A percentile compares a stretch with the other conserved stretches of the same genome.
phyloP scores from a whole-genome alignment of 441 rosid species.

The Bruguiera hainesii region DNA sequence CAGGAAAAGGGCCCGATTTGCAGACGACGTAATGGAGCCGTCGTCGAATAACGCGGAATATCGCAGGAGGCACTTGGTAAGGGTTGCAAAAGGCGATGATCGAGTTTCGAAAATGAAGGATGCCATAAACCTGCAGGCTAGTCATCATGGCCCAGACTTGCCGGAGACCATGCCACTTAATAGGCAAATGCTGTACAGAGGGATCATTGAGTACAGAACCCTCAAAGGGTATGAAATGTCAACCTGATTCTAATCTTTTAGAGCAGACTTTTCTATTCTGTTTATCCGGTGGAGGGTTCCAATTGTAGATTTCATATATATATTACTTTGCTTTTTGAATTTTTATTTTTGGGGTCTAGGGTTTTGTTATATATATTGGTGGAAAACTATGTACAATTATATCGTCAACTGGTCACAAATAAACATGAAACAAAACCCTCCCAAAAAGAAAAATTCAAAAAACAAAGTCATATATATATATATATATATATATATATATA shows the following conservation, averaged over 20 bases:
- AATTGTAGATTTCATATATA: neutral
- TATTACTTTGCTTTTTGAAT: neutral
- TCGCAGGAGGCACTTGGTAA: conserved; percentile 29
- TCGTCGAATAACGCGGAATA: conserved; percentile 56
- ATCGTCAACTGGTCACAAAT: no score
- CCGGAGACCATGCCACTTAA: conserved; percentile 36
- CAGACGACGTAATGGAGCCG: conserved; percentile 70
- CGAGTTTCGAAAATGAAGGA: conserved; percentile 13
- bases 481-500: no score
- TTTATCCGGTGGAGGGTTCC: neutral
- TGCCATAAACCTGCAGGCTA: neutral
- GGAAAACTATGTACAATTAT: no score
- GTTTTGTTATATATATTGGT: no score
- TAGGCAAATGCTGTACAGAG: conserved; percentile 39
- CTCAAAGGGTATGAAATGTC: conserved; percentile 17
- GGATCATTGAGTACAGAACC: conserved; percentile 26
- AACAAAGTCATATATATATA: no score
- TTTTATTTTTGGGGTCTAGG: no score
- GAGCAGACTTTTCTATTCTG: neutral
- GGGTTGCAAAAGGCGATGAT: neutral
- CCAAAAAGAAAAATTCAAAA: no score
- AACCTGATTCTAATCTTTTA: neutral
- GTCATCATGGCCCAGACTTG: neutral
- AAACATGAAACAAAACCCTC: no score
- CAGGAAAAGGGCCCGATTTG: conserved; percentile 71